phyloP scores from a whole-genome alignment of 1,284 basidiomycete species.

The Caloboletus inedulis region DNA sequence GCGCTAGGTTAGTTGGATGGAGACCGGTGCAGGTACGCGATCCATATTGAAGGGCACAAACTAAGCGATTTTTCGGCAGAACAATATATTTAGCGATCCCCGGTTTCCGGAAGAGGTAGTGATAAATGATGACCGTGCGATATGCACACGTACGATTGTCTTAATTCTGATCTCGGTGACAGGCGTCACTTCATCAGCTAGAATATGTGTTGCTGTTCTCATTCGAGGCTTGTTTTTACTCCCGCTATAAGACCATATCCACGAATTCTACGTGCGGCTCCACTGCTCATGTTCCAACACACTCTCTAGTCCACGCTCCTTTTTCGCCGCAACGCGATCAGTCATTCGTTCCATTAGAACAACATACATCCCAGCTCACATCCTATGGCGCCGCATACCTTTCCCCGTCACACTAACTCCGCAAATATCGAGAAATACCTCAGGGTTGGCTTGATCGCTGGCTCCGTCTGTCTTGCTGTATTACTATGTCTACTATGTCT shows the following conservation, averaged over 20 bases:
- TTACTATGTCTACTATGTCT: slow-evolving; percentile 35
- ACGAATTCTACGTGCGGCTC: neutral
- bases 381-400: slow-evolving; percentile 21
- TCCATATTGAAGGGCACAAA: slow-evolving; percentile 15
- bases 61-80: neutral
- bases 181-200: neutral
- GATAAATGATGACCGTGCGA: neutral
- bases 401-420: neutral
- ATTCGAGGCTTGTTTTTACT: neutral
- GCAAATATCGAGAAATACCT: slow-evolving; percentile 36
- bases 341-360: neutral
- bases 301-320: slow-evolving; percentile 9
- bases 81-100: neutral
- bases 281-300: slow-evolving; percentile 4
- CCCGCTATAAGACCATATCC: slow-evolving; percentile 7
- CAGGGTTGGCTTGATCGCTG: slow-evolving; percentile 38
- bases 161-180: slow-evolving; percentile 7
- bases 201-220: neutral
- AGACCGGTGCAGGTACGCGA: slow-evolving; percentile 27
- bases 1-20: slow-evolving; percentile 41
- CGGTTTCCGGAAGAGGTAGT: neutral
- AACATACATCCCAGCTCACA: neutral
- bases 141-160: neutral
- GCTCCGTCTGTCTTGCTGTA: slow-evolving; percentile 2
- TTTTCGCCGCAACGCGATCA: slow-evolving; percentile 1